A percentile compares a stretch with the other conserved stretches of the same genome.
phyloP scores from a whole-genome alignment of 176 grass and related monocot genomes.

The Carex littledalei region DNA sequence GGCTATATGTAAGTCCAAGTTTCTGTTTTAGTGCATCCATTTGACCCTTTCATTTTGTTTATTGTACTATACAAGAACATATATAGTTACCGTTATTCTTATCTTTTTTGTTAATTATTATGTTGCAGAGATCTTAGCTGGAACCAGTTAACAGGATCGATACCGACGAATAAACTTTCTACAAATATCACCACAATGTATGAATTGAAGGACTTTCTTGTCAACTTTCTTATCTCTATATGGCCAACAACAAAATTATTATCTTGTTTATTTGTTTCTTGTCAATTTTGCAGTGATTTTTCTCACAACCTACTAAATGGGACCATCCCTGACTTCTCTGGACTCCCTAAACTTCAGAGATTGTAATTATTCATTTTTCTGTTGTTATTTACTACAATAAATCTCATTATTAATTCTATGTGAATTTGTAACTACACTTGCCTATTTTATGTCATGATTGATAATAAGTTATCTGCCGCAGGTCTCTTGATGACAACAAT shows the following conservation, averaged over 20 bases:
- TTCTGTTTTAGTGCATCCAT: background rate
- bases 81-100: background rate
- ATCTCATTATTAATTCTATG: background rate
- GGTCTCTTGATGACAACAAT: constrained; percentile 59
- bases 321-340: constrained; percentile 69
- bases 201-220: background rate
- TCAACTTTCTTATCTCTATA: background rate
- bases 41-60: background rate
- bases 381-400: background rate
- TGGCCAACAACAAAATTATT: background rate
- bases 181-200: constrained; percentile 91
- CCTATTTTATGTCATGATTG: constrained; percentile 19
- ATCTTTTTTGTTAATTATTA: constrained; percentile 17
- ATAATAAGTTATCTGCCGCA: constrained; percentile 31
- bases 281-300: constrained; percentile 57
- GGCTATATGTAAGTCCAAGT: constrained; percentile 69
- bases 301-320: constrained; percentile 73
- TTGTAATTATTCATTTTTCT: constrained; percentile 53
- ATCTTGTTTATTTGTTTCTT: constrained; percentile 23
- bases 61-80: background rate
- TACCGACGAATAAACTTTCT: constrained; percentile 72
- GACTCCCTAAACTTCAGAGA: constrained; percentile 59
- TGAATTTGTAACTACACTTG: background rate
- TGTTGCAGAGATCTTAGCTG: constrained; percentile 92
- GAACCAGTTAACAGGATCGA: constrained; percentile 70